Base-by-base conservation (phyloP, 2,329 filamentous ascomycete genomes). In the Fusarium goolgardi region DNA sequence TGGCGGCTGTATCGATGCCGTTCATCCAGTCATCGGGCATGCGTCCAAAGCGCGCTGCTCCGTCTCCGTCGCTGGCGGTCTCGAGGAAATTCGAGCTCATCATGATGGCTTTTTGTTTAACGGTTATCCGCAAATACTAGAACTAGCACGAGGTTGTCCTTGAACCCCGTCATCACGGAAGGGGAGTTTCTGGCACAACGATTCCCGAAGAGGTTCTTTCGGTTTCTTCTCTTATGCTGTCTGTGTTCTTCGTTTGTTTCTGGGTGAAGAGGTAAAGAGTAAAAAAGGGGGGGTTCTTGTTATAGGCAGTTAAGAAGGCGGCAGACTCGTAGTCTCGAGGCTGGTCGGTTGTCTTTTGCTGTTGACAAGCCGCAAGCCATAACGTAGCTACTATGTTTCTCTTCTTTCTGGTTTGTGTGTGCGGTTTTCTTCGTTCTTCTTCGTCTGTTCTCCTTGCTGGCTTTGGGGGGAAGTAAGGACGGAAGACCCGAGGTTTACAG, bases 361-460 rank as follows among this genome's bases (percentile, higher is more conserved):
- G 51, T 67, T 49, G 71, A 72, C 65, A 71, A 72, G 44, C 67
- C 69, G 50, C 67, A 69, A 73, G 71, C 67, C 71, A 73, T 73
- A 60, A 73, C 71, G 71, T 54, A 71, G 58, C 52, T 64, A 49
- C 53, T 64, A 35, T 59, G 54, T 51, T 40, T 58, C 34, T 43
- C 52, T 54, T 45, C 43, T 35, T 65, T 35, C 56, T 44, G 41
- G 39, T n/a, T 39, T n/a, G 46, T 47, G 40, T 56, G 34, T 43
- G 37, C 53, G 34, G 40, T 64, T 61, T 58, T 40, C 29, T 25
- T 59, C 56, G 55, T 49, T 67, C 45, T 35, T 52, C 39, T 69
- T 25, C 47, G 47, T 29, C 47, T 51, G 35, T 59, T 51, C 45
- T 59, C 25, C 31, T 64, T n/a, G 39, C 51, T 40, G 40, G 39